Evolutionary conservation across 805 yeast genomes (phyloP).

Genomic region (Lipomyces mesembrius): DNA sequence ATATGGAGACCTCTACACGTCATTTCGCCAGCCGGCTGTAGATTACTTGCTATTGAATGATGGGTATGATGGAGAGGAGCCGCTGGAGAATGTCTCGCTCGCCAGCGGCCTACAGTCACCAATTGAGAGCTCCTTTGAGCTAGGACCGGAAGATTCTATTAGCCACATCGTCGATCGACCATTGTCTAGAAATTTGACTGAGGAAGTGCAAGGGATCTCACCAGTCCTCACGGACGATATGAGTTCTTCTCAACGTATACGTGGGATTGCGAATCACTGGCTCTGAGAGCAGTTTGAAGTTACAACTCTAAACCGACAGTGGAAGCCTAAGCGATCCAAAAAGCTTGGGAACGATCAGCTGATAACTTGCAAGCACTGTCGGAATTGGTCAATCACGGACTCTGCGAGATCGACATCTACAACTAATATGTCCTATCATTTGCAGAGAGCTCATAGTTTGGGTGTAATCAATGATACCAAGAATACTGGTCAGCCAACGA

Average conservation of each 20-base stretch:
- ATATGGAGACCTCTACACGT: background rate
- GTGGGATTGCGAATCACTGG: too few species aligned
- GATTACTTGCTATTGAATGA: conserved; percentile 6
- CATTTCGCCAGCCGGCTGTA: conserved; percentile 2
- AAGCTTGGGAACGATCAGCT: too few species aligned
- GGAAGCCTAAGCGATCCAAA: too few species aligned
- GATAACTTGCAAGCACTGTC: too few species aligned
- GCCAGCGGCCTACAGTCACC: conserved; percentile 1
- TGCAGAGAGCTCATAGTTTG: too few species aligned
- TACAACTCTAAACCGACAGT: too few species aligned
- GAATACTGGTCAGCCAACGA: background rate
- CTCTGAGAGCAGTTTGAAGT: too few species aligned
- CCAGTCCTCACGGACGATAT: background rate
- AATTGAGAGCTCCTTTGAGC: conserved; percentile 6
- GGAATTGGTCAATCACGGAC: too few species aligned
- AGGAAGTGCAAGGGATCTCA: background rate
- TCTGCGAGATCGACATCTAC: too few species aligned
- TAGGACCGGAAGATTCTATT: background rate
- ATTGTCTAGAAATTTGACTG: background rate
- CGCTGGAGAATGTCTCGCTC: conserved; percentile 1
- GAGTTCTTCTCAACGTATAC: background rate
- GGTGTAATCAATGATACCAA: background rate
- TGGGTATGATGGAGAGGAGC: conserved; percentile 7
- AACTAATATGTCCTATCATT: too few species aligned
- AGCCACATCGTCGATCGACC: background rate